phyloP scores from a whole-genome alignment of 1,284 basidiomycete species.

The Trichosporon coremiiforme region DNA sequence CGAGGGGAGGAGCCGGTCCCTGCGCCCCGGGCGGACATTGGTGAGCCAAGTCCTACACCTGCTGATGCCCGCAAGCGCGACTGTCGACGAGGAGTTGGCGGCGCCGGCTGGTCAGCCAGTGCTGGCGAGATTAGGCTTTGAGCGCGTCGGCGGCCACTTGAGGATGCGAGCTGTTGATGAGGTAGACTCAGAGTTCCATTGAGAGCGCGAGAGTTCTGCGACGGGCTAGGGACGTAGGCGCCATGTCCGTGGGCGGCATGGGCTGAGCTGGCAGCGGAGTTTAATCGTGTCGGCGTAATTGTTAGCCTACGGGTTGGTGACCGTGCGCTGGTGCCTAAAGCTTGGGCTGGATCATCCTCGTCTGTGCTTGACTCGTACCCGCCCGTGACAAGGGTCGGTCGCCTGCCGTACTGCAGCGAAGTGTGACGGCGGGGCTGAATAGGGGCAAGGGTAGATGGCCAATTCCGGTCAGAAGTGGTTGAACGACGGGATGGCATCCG shows the following conservation, averaged over 20 bases:
- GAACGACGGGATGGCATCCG: constrained; percentile 7
- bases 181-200: constrained; percentile 13
- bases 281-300: background rate
- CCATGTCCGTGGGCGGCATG: constrained; percentile 12
- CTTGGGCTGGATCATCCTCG: constrained; percentile 27
- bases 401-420: constrained; percentile 17
- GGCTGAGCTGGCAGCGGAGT: constrained; percentile 13
- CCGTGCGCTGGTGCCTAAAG: background rate
- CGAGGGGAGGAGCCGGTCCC: constrained; percentile 21
- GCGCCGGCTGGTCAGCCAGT: constrained; percentile 10
- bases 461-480: background rate
- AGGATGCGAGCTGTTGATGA: constrained; percentile 20
- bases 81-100: constrained; percentile 22
- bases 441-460: constrained; percentile 1
- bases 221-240: constrained; percentile 1
- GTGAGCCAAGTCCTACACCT: background rate
- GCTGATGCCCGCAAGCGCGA: background rate
- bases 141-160: constrained; percentile 32
- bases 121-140: constrained; percentile 33
- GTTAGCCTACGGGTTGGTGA: background rate
- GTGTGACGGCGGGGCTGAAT: constrained; percentile 17
- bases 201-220: background rate
- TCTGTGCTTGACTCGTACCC: constrained; percentile 47
- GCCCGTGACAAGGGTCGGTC: constrained; percentile 40
- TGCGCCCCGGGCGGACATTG: constrained; percentile 6